Conservation (phyloP, 139 green algal genomes). For the Desmodesmus armatus region DNA sequence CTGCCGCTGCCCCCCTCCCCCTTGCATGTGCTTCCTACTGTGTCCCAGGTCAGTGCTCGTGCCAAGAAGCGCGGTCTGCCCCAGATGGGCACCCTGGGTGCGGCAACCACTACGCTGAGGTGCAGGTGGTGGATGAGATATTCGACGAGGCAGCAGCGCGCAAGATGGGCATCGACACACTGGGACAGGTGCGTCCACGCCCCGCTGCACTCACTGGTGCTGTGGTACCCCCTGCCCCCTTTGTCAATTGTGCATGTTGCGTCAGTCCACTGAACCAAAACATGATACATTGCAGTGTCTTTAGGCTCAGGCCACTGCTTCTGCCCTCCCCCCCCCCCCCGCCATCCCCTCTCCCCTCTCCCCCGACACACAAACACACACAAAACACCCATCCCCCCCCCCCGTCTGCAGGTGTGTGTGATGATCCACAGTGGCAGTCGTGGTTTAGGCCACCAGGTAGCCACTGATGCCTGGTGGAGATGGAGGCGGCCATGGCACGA, state of each 20-base stretch:
- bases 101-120: constrained; percentile 93
- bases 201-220: too few relatives aligned
- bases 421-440: constrained; percentile 92
- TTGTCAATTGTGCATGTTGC: too few relatives aligned
- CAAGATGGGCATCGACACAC: constrained; percentile 85
- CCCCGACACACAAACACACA: too few relatives aligned
- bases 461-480: constrained; percentile 89
- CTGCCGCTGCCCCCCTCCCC: background rate
- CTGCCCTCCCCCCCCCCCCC: background rate
- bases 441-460: constrained; percentile 84
- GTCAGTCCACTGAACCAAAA: background rate
- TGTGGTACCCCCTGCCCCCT: too few relatives aligned
- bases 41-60: constrained; percentile 55
- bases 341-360: background rate
- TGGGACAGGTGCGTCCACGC: constrained; percentile 70
- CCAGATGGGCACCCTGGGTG: constrained; percentile 93
- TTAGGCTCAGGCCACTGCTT: too few relatives aligned
- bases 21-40: background rate
- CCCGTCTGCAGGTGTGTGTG: constrained; percentile 77
- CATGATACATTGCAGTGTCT: background rate
- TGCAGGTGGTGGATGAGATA: constrained; percentile 90
- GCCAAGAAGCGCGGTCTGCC: constrained; percentile 93
- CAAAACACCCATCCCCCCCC: too few relatives aligned
- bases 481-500: constrained; percentile 88
- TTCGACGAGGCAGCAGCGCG: constrained; percentile 82